Base-by-base conservation (phyloP, 768 basidiomycete species). In the Psilocybe tampanensis region DNA sequence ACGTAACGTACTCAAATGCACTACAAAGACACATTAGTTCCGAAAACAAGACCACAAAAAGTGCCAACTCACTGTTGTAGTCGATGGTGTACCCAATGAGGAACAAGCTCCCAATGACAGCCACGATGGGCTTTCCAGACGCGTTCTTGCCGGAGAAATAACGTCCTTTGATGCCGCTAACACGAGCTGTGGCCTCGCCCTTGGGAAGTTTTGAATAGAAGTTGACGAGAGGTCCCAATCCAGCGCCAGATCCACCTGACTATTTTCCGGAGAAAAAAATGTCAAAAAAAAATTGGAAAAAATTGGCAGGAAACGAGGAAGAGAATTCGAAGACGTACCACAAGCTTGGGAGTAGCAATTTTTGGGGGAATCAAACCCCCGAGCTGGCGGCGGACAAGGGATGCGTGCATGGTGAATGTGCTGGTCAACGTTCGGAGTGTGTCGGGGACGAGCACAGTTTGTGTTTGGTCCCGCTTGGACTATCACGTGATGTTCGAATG, bases 181-280 rank as follows among this genome's bases (percentile, higher is more conserved):
- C 76, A 18, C 85, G 76, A 36, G 80, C 69, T 17, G 91, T 79
- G 33, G 86, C 83, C 39, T 85, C 78, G 44, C 95, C 95, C 73
- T 98, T 98, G 62, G 95, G 96, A 48, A 98, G 85, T 75, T 94
- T 95, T 58, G 92, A 94, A 81, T 98, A 98, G 76, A 97, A 98
- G 64, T 93, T 86, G 61, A 97, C 94, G 69, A 98, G 89, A 29
- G 87, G 86, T 56, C 82, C 79, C 52, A 96, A 89, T 60, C 91
- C 86, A 43, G 85, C 85, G 43, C 93, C 92, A 52, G 90, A 85
- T 54, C 88, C 90, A 51, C 91, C 85, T 53, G 91, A 86, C 94
- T 95, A 66, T 56, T 42, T 21, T 22, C 43, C 56, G 64, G n/a
- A 56, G 48, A 66, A 54, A 58, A 56, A 45, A 60, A 50, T 33